These are phyloP conservation scores for Beauveria bassiana DNA, from an alignment of 2,329 filamentous ascomycete genomes.

Conservation along the genomic window DNA sequence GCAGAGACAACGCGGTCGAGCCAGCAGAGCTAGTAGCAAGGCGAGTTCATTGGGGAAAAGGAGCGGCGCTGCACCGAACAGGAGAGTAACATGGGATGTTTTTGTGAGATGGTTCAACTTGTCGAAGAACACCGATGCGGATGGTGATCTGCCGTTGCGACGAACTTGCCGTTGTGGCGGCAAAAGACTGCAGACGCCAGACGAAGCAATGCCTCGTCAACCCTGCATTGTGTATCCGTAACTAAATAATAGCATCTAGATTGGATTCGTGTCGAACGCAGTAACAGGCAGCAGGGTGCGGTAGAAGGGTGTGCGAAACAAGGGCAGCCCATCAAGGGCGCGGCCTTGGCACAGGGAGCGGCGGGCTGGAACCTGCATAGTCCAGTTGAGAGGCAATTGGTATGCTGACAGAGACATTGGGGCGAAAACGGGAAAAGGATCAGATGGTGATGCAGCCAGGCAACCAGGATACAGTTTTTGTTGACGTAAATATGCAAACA, in stretches of 20 bases:
- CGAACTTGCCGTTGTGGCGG: no score
- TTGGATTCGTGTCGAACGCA: background rate
- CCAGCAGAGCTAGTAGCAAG: background rate
- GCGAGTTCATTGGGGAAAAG: background rate
- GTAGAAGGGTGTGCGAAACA: background rate
- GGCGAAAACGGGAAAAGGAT: background rate
- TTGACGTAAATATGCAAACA: background rate
- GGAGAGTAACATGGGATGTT: background rate
- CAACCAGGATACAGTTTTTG: background rate
- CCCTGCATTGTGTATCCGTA: background rate
- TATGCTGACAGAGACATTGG: slow-evolving; percentile 8
- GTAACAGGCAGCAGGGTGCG: background rate
- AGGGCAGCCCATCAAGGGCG: background rate
- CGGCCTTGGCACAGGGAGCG: background rate
- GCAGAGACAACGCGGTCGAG: background rate
- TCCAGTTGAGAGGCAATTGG: background rate
- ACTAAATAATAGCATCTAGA: background rate
- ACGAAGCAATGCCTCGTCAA: no score
- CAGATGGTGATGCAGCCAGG: background rate
- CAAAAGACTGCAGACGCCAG: no score
- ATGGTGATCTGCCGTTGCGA: background rate
- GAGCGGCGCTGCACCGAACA: background rate
- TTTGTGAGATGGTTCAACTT: background rate
- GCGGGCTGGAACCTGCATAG: background rate
- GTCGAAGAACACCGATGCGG: background rate